Evolutionary conservation across 176 grass and related monocot genomes (phyloP).

Genomic region (Hordeum marinum): DNA sequence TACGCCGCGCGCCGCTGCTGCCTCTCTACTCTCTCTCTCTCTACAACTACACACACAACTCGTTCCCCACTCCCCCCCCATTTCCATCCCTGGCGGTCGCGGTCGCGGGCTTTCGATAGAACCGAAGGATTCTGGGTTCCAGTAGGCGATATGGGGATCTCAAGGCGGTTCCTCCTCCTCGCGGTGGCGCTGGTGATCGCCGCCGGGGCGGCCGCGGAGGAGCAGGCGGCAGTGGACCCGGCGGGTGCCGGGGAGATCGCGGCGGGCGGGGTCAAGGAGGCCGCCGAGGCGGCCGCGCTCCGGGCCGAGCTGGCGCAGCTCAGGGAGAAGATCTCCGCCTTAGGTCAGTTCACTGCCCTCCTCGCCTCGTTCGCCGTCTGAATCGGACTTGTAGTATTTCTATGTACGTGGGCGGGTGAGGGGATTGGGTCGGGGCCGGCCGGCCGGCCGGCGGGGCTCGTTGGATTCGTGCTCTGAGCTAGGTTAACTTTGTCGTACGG

Average conservation of each 20-base stretch:
- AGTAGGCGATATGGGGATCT: slow-evolving; percentile 39
- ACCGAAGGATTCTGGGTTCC: slow-evolving; percentile 9
- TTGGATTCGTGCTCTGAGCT: neutral
- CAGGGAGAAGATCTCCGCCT: slow-evolving; percentile 40
- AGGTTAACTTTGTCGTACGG: neutral
- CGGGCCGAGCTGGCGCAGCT: slow-evolving; percentile 39
- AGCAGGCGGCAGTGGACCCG: neutral
- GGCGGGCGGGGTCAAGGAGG: neutral
- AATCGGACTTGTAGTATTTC: neutral
- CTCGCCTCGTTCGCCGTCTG: neutral
- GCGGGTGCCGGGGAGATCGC: neutral
- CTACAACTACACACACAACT: neutral
- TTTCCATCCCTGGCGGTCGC: neutral
- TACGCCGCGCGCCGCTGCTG: neutral
- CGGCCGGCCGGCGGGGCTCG: no score
- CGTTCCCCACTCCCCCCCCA: neutral
- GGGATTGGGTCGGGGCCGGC: neutral
- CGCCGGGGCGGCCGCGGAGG: slow-evolving; percentile 10
- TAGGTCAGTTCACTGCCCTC: slow-evolving; percentile 36
- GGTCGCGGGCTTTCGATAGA: slow-evolving; percentile 20
- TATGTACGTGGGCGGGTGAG: neutral
- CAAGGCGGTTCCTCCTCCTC: slow-evolving; percentile 4
- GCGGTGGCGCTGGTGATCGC: slow-evolving; percentile 33
- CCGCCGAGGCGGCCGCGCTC: slow-evolving; percentile 9
- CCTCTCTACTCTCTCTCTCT: neutral